Evolutionary conservation across 306 rosid genomes (phyloP), one percentile per base, ranked within the genome.

Genomic region (Ceratonia siliqua): DNA sequence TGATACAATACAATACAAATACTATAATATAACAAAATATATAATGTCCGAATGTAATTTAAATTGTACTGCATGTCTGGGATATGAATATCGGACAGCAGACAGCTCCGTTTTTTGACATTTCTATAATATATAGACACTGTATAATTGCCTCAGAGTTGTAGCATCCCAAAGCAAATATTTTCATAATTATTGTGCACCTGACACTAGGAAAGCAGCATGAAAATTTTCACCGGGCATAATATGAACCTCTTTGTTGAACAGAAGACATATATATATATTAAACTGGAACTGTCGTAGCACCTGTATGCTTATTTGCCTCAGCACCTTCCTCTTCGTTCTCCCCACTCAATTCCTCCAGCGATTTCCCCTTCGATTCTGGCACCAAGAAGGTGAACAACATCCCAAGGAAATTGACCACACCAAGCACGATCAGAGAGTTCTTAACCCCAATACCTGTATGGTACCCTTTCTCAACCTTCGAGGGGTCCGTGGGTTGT

Each of bases 291-390:
- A 39, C 73, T 7, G 83, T 63, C 59, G 71, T 77, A 13, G 7
- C 35, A 30, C 56, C 43, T 7, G 11, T 30, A 1, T 0, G 43
- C 50, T 22, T 70, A 12, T 6, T 4, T 0, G 1, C 36, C 30
- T 66, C 75, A 0, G 3, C 70, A 2, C 13, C 76, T 3, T 73
- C 85, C 1, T 32, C 79, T 1, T 78, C 89, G 7, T 64, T 88
- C 84, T 92, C 96, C 13, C 96, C 97, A 42, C 82, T 83, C 87
- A 92, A 72, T 76, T 92, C 97, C 66, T 92, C 97, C 1, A 92
- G 78, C 2, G 97, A 89, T 61, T 53, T 92, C 10, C 96, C 97
- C 70, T 89, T 92, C 0, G 97, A 76, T 72, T 92, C 97, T 0
- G 96, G 97, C 70, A 92, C 97, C 68, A 89, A 42, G 5, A 92